A percentile compares a stretch with the other conserved stretches of the same genome.
Evolutionary conservation across 1,139 yeast genomes (phyloP).

Genomic region (Diutina neorugosa): DNA sequence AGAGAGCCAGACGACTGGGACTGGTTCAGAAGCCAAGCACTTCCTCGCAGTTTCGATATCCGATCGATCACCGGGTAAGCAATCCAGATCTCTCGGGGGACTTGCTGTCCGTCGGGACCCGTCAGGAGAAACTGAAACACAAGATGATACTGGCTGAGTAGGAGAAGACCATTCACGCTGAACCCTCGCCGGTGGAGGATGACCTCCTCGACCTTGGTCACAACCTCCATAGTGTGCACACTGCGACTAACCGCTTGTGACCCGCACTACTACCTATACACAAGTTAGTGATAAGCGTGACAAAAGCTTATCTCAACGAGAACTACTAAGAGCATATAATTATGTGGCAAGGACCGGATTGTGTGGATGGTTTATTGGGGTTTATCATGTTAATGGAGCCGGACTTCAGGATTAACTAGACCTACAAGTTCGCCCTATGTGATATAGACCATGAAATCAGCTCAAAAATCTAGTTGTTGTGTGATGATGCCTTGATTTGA

Average conservation of each 20-base stretch:
- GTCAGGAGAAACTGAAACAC: not conserved
- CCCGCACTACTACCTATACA: not conserved
- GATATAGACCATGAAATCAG: too few species aligned
- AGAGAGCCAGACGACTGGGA: constrained; percentile 19
- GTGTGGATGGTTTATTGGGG: too few species aligned
- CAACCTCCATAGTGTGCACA: not conserved
- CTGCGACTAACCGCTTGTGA: not conserved
- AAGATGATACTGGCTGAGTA: not conserved
- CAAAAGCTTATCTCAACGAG: not conserved
- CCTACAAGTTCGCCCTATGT: too few species aligned
- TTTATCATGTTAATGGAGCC: too few species aligned
- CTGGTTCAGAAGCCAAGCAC: constrained; percentile 6
- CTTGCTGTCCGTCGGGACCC: not conserved
- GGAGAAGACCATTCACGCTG: not conserved
- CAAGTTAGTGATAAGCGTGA: not conserved
- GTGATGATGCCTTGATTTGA: too few species aligned
- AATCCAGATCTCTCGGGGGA: constrained; percentile 71
- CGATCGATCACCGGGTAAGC: constrained; percentile 79
- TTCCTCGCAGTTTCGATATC: constrained; percentile 46
- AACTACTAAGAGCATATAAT: too few species aligned
- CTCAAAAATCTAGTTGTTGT: too few species aligned
- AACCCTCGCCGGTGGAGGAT: constrained; percentile 4
- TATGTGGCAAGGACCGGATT: too few species aligned
- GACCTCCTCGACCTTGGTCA: constrained; percentile 2
- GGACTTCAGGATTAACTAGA: too few species aligned